Evolutionary conservation across 2,329 filamentous ascomycete genomes (phyloP), one percentile per base, ranked within the genome.

Genomic region (Chaetomium sp.): DNA sequence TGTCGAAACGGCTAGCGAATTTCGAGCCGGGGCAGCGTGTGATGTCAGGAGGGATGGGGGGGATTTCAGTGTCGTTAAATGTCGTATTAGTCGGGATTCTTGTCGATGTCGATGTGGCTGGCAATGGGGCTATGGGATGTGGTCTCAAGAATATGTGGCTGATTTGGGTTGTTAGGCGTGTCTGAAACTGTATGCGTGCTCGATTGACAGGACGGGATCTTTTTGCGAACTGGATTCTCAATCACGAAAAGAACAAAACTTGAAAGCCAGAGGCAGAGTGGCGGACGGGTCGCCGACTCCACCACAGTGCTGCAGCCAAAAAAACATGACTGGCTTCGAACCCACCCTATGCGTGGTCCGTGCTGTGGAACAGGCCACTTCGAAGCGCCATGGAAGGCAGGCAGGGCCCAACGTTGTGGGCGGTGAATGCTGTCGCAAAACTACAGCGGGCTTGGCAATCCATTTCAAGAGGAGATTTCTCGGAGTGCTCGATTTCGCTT

Each of bases 221-320:
- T 57, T 57, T 68, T 61, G 62, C 47, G 57, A 66, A 58, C 63
- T 68, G 53, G 66, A 62, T 68, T 67, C 64, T 63, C 57, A 45
- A 29, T 58, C 65, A 67, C 68, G 64, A 67, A 70, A 72, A 69
- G 67, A 68, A 70, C 65, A 71, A 68, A 66, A 69, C 70, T 71
- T 69, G 67, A 72, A 67, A 63, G 63, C 62, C 64, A 66, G 60
- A 68, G 65, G 53, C 63, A 67, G 57, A 67, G 67, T 69, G 70
- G 70, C 70, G 70, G 70, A 70, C 68, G 70, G 70, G 70, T 70
- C 70, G 51, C 50, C 50, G 53, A 62, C 67, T 65, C 66, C 69
- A 66, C 69, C 66, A 66, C 38, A 31, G 35, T 23, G 45, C 38
- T 4, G 25, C 67, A 62, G 62, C 51, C 38, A 58, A 62, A 65